phyloP scores from a whole-genome alignment of 495 filamentous ascomycete species.

The Peziza echinospora region DNA sequence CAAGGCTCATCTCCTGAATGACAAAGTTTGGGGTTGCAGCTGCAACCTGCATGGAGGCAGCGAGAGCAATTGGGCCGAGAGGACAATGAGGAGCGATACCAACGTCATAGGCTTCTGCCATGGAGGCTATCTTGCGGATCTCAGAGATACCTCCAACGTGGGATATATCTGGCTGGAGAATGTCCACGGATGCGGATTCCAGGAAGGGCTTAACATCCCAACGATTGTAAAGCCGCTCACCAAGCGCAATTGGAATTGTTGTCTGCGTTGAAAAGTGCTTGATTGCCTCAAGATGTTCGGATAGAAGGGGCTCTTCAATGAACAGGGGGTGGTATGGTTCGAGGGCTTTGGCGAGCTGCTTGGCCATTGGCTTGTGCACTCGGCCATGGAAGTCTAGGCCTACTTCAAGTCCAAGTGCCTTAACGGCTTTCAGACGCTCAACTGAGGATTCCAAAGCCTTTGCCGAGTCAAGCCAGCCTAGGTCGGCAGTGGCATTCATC shows the following conservation, averaged over 20 bases:
- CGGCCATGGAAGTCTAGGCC: slow-evolving; percentile 63
- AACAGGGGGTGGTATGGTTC: slow-evolving; percentile 56
- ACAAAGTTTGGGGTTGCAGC: slow-evolving; percentile 44
- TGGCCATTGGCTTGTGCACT: slow-evolving; percentile 63
- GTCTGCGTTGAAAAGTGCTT: slow-evolving; percentile 41
- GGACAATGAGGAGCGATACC: slow-evolving; percentile 61
- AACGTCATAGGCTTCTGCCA: slow-evolving; percentile 61
- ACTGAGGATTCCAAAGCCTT: slow-evolving; percentile 39
- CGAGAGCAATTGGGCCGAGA: slow-evolving; percentile 51
- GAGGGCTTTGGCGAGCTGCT: slow-evolving; percentile 48
- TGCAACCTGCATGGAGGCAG: slow-evolving; percentile 49
- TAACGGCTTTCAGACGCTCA: slow-evolving; percentile 46
- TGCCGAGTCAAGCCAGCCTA: slow-evolving; percentile 62
- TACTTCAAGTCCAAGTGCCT: slow-evolving; percentile 45
- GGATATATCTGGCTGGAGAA: slow-evolving; percentile 56
- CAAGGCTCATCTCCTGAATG: slow-evolving; percentile 64
- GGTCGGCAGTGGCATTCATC: slow-evolving; percentile 65
- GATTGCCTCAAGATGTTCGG: slow-evolving; percentile 48
- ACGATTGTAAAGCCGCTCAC: slow-evolving; percentile 50
- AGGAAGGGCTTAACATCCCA: slow-evolving; percentile 61
- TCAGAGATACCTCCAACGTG: slow-evolving; percentile 62
- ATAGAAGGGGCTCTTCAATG: slow-evolving; percentile 57
- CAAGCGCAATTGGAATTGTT: slow-evolving; percentile 48
- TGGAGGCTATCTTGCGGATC: slow-evolving; percentile 44
- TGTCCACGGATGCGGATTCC: slow-evolving; percentile 44